A percentile compares a stretch with the other conserved stretches of the same genome.
Evolutionary conservation across 768 basidiomycete species (phyloP).

Genomic region (Serendipita sp.): DNA sequence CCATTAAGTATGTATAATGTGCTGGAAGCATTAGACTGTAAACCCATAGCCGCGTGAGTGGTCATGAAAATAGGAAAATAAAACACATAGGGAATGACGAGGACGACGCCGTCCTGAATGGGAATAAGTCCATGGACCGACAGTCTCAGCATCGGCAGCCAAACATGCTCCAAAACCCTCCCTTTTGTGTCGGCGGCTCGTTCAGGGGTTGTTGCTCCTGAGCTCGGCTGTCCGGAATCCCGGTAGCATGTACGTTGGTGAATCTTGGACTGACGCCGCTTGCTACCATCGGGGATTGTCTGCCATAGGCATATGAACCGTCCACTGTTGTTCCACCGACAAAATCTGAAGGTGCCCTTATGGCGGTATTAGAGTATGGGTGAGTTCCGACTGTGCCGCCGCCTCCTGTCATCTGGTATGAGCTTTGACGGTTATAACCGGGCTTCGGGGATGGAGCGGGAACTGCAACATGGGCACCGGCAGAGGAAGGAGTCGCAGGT

Average conservation of each 20-base stretch:
- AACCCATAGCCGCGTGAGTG: neutral
- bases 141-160: constrained; percentile 33
- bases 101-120: no score
- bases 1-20: neutral
- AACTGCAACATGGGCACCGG: constrained; percentile 58
- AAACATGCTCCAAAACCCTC: constrained; percentile 51
- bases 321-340: constrained; percentile 25
- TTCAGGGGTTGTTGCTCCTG: constrained; percentile 4
- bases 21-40: neutral
- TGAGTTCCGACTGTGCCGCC: constrained; percentile 29
- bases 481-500: constrained; percentile 46
- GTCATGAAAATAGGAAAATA: neutral
- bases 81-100: no score
- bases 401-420: constrained; percentile 11
- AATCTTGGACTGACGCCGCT: constrained; percentile 19
- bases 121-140: neutral
- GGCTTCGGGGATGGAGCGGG: constrained; percentile 32
- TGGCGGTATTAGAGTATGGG: constrained; percentile 49
- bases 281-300: constrained; percentile 68
- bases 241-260: constrained; percentile 1
- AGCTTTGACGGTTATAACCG: constrained; percentile 28
- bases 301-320: constrained; percentile 52
- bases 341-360: constrained; percentile 45
- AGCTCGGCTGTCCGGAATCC: neutral
- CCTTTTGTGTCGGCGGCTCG: constrained; percentile 14